Percentiles rank a stretch among this genome's conserved stretches.
Evolutionary conservation across 306 rosid species (phyloP).

Genomic region (Rosa multiflora): DNA sequence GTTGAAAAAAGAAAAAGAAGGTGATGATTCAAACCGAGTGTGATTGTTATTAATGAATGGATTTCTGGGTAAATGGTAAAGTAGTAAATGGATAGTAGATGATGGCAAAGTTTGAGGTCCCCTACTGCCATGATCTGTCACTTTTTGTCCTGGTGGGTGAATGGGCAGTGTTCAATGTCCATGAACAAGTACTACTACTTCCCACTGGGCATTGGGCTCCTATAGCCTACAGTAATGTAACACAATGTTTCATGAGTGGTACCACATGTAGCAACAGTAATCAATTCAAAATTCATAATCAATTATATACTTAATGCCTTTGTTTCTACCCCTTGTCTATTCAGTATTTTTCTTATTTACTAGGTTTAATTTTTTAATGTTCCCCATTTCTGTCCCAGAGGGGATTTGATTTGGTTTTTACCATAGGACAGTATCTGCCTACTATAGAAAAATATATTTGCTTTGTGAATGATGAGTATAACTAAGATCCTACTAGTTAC

Average conservation of each 20-base stretch:
- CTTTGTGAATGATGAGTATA: not conserved
- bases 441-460: not conserved
- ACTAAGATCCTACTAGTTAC: not conserved
- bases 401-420: not conserved
- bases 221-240: slow-evolving; percentile 10
- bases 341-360: not conserved
- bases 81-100: not conserved
- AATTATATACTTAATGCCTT: not conserved
- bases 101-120: slow-evolving; percentile 15
- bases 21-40: not conserved
- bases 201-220: slow-evolving; percentile 23
- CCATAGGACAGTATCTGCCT: not conserved
- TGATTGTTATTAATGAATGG: not conserved
- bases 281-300: not conserved
- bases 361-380: not conserved
- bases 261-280: slow-evolving; percentile 18
- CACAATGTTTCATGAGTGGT: slow-evolving; percentile 19
- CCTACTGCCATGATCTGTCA: slow-evolving; percentile 30
- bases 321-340: not conserved
- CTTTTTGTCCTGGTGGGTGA: slow-evolving; percentile 19
- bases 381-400: not conserved
- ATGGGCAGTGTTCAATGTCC: slow-evolving; percentile 15
- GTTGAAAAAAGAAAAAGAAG: not conserved
- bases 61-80: not conserved
- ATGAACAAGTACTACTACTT: not conserved